Evolutionary conservation across 768 basidiomycete species (phyloP).

Genomic region (Mycena vitilis): DNA sequence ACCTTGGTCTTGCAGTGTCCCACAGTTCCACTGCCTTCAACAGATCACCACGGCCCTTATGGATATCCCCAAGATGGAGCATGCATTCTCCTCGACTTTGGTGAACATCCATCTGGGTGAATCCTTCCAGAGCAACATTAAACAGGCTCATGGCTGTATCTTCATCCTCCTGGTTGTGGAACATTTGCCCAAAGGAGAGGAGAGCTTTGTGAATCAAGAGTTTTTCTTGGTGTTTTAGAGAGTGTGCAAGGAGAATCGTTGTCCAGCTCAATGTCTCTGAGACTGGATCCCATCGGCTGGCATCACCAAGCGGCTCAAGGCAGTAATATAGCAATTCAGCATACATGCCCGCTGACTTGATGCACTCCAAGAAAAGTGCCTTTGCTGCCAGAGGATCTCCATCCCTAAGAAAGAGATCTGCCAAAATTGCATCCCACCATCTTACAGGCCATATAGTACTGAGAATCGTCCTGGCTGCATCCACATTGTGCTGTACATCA

Average conservation of each 20-base stretch:
- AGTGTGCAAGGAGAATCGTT: neutral
- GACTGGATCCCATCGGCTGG: neutral
- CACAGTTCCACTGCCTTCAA: neutral
- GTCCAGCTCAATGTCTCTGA: neutral
- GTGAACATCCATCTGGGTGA: slow-evolving; percentile 15
- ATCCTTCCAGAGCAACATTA: neutral
- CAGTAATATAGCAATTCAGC: neutral
- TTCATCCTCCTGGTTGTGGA: neutral
- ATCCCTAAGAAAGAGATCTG: too few relatives aligned
- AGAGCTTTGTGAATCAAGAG: neutral
- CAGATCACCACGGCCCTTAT: neutral
- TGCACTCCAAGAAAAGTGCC: neutral
- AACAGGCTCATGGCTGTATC: neutral
- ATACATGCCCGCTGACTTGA: neutral
- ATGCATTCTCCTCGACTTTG: slow-evolving; percentile 2
- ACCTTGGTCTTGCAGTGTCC: neutral
- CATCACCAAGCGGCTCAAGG: neutral
- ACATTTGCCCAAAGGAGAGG: slow-evolving; percentile 1
- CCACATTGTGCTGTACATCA: too few relatives aligned
- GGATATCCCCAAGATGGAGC: neutral
- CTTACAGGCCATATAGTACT: too few relatives aligned
- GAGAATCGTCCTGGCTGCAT: too few relatives aligned
- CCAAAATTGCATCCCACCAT: too few relatives aligned
- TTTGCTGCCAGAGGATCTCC: too few relatives aligned
- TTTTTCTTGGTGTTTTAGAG: neutral